These are phyloP conservation scores for Parasarocladium wereldwijsianum DNA, from an alignment of 2,329 filamentous ascomycete genomes.

Conservation along the genomic window DNA sequence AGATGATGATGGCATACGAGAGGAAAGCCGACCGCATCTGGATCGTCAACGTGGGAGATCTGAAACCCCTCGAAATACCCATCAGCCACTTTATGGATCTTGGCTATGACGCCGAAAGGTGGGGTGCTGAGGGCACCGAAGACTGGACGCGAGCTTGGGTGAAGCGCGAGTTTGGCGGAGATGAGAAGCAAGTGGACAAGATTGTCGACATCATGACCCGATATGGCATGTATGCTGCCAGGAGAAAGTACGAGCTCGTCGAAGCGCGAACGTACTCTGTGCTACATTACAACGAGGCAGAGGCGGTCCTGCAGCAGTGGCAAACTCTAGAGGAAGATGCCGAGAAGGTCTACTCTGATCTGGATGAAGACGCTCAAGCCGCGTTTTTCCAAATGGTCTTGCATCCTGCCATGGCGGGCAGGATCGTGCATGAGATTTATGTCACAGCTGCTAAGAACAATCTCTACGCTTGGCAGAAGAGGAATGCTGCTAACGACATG, in stretches of 20 bases:
- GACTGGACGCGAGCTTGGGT: constrained; percentile 44
- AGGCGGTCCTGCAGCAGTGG: constrained; percentile 27
- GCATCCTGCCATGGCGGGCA: constrained; percentile 38
- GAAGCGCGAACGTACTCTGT: constrained; percentile 14
- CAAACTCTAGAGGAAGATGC: constrained; percentile 24
- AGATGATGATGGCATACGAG: constrained; percentile 45
- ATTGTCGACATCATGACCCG: constrained; percentile 37
- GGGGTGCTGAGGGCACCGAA: constrained; percentile 38
- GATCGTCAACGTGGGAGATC: constrained; percentile 53
- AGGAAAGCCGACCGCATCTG: constrained; percentile 45
- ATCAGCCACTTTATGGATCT: constrained; percentile 55
- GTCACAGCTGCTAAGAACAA: constrained; percentile 35
- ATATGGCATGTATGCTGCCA: constrained; percentile 20
- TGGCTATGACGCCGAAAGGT: constrained; percentile 46
- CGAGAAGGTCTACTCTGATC: constrained; percentile 36
- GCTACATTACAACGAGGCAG: constrained; percentile 50
- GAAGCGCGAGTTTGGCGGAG: constrained; percentile 42
- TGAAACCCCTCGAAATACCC: constrained; percentile 50
- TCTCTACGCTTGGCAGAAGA: constrained; percentile 35
- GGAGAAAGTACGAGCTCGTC: constrained; percentile 19
- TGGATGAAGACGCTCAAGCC: constrained; percentile 33
- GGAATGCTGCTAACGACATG: constrained; percentile 39
- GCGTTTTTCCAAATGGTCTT: constrained; percentile 42
- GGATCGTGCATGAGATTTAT: constrained; percentile 39
- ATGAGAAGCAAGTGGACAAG: constrained; percentile 25